Base-by-base conservation (phyloP, 2,329 filamentous ascomycete species). In the Phaeosphaeriaceae sp. region DNA sequence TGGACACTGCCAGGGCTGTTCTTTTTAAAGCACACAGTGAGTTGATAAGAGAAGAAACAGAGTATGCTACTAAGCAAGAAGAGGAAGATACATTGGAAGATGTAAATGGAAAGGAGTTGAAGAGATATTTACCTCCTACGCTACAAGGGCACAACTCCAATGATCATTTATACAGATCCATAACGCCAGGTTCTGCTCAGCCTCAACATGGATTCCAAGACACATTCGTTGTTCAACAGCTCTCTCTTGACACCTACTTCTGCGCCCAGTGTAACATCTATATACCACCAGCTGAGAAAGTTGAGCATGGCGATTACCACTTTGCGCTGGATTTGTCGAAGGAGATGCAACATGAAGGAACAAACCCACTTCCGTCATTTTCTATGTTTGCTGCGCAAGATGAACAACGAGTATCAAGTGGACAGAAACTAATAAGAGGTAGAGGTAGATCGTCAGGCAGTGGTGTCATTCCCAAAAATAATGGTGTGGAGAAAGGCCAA, bases 261-360 rank as follows among this genome's bases (percentile, higher is more conserved):
- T 96, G 91, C 71, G 68, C 77, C 41, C 84, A 84, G 54, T 96
- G 92, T 72, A 80, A 82, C 50, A 80, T 82, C 62, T 68, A 71
- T n/a, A 77, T 94, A 28, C 77, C 80, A 11, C 77, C 79, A 32
- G 67, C 77, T 20, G 83, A 87, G 47, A 81, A 82, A 60, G 82
- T 86, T 58, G 92, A 89, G 74, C 94, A 99, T 71, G 80, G 87
- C 45, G 94, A 99, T 72, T 97, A 92, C 87, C 94, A 99, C 75
- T 88, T 96, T 74, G 94, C 94, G 37, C 90, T 89, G 74, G 89
- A 93, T 61, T 80, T 99, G 23, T 87, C 92, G 57, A 82, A 86
- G 48, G 80, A 87, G 58, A 68, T 76, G 54, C 61, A 66, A 4
- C 60, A 67, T 6, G 63, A 70, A 40, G 67, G 70, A 6, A 61